These are phyloP conservation scores for Plantago major DNA, from an alignment of 257 asterid species.

Conservation along the genomic window DNA sequence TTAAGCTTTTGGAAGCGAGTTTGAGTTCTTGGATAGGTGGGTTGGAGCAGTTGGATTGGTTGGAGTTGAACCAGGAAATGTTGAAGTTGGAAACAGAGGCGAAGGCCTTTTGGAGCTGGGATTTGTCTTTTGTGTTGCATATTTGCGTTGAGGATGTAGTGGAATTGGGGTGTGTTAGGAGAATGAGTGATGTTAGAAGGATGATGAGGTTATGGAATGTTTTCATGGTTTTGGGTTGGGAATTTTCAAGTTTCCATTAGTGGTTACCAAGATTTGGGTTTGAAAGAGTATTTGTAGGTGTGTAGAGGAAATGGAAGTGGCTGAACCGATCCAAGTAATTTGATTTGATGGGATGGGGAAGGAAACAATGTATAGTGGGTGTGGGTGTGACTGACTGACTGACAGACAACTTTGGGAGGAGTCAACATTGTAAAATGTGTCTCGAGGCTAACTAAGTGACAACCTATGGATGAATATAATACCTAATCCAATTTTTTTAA, in stretches of 20 bases:
- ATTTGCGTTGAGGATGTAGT: slow-evolving; percentile 11
- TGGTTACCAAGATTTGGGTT: neutral
- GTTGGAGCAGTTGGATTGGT: neutral
- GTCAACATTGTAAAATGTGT: too few relatives aligned
- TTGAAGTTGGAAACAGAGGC: slow-evolving; percentile 68
- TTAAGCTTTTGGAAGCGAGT: slow-evolving; percentile 59
- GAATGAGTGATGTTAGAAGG: slow-evolving; percentile 29
- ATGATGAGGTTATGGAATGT: slow-evolving; percentile 28
- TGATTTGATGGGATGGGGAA: too few relatives aligned
- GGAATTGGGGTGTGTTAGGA: slow-evolving; percentile 35
- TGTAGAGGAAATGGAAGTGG: neutral
- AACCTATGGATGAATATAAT: too few relatives aligned
- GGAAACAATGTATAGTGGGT: too few relatives aligned
- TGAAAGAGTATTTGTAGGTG: neutral
- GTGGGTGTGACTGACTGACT: too few relatives aligned
- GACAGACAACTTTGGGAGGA: too few relatives aligned
- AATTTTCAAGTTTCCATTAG: slow-evolving; percentile 12
- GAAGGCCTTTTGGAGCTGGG: slow-evolving; percentile 55
- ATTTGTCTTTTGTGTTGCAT: slow-evolving; percentile 44
- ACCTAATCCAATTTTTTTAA: too few relatives aligned
- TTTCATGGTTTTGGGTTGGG: neutral
- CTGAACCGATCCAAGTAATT: too few relatives aligned
- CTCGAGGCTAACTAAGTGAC: too few relatives aligned
- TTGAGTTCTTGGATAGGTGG: slow-evolving; percentile 29
- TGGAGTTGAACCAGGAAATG: slow-evolving; percentile 37